Evolutionary conservation across 352 stramenopile genomes (phyloP).

Genomic region (Globisporangium apiculatum): DNA sequence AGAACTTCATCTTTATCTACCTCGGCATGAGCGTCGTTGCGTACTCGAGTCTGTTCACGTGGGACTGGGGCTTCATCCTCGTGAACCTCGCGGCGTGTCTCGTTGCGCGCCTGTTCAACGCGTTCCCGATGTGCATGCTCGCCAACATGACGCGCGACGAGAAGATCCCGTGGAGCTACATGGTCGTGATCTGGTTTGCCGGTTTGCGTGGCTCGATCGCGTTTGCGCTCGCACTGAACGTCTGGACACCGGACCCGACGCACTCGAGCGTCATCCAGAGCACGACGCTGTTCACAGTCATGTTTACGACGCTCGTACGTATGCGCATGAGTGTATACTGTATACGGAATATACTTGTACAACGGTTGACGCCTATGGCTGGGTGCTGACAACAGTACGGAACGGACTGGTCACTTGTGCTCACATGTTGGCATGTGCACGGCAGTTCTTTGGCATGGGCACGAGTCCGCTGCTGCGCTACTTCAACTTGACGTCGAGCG

Average conservation of each 20-base stretch:
- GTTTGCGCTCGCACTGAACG: conserved; percentile 81
- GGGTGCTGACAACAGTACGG: no score
- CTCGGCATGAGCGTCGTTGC: conserved; percentile 80
- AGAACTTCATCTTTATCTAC: conserved; percentile 89
- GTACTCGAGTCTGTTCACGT: conserved; percentile 71
- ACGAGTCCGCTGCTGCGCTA: conserved; percentile 59
- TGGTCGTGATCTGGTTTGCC: conserved; percentile 90
- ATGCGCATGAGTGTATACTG: neutral
- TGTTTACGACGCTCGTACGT: conserved; percentile 71
- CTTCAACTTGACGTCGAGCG: conserved; percentile 40
- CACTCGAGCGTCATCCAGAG: conserved; percentile 70
- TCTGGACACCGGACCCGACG: conserved; percentile 43
- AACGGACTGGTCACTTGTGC: no score
- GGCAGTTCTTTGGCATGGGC: conserved; percentile 67
- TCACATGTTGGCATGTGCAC: neutral
- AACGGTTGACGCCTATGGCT: neutral
- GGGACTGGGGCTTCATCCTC: conserved; percentile 81
- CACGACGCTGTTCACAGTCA: conserved; percentile 74
- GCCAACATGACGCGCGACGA: conserved; percentile 61
- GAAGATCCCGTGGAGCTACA: conserved; percentile 70
- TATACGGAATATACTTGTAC: no score
- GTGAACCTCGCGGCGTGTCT: conserved; percentile 64
- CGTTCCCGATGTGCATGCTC: conserved; percentile 71
- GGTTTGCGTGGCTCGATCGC: conserved; percentile 90
- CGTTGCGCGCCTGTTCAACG: conserved; percentile 61